Evolutionary conservation across 2,329 filamentous ascomycete species (phyloP).

Genomic region (Ophiostoma tasmaniense): DNA sequence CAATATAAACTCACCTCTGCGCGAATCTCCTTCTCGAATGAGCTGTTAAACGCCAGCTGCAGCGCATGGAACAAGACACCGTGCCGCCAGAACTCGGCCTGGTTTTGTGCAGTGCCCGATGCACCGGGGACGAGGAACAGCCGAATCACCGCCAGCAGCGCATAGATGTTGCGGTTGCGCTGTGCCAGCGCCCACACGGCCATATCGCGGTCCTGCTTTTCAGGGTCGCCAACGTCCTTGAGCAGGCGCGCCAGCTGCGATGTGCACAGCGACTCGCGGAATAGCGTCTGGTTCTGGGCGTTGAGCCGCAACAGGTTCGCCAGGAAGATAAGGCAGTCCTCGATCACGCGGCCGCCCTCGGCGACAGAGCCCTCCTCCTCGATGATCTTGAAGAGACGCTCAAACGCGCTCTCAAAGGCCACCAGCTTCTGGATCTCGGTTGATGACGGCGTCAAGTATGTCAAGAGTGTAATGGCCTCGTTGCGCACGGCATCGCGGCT

Average conservation of each 20-base stretch:
- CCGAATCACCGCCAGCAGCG: slow-evolving; percentile 74
- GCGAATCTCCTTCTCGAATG: slow-evolving; percentile 67
- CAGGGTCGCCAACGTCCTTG: slow-evolving; percentile 34
- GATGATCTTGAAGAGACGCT: slow-evolving; percentile 75
- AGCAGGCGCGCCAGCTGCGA: slow-evolving; percentile 63
- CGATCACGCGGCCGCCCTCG: slow-evolving; percentile 77
- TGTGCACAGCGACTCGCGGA: slow-evolving; percentile 82
- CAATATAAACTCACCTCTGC: slow-evolving; percentile 53
- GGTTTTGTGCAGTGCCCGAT: slow-evolving; percentile 71
- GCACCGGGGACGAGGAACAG: slow-evolving; percentile 80
- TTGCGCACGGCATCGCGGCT: slow-evolving; percentile 78
- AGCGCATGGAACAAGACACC: slow-evolving; percentile 72
- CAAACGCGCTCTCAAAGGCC: slow-evolving; percentile 90
- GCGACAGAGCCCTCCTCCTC: slow-evolving; percentile 70
- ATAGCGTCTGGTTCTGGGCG: slow-evolving; percentile 84
- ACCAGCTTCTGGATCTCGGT: slow-evolving; percentile 89
- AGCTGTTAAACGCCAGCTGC: slow-evolving; percentile 69
- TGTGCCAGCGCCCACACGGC: slow-evolving; percentile 69
- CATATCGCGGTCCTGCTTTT: slow-evolving; percentile 44
- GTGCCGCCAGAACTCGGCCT: slow-evolving; percentile 75
- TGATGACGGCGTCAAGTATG: slow-evolving; percentile 77
- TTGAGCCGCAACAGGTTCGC: slow-evolving; percentile 85
- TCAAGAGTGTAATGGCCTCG: slow-evolving; percentile 78
- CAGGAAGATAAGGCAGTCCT: slow-evolving; percentile 85
- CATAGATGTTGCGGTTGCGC: slow-evolving; percentile 84